Percentiles rank a stretch among this genome's conserved stretches.
These are phyloP conservation scores for Melaleuca quinquenervia DNA, from an alignment of 345 rosid species.

Conservation along the genomic window DNA sequence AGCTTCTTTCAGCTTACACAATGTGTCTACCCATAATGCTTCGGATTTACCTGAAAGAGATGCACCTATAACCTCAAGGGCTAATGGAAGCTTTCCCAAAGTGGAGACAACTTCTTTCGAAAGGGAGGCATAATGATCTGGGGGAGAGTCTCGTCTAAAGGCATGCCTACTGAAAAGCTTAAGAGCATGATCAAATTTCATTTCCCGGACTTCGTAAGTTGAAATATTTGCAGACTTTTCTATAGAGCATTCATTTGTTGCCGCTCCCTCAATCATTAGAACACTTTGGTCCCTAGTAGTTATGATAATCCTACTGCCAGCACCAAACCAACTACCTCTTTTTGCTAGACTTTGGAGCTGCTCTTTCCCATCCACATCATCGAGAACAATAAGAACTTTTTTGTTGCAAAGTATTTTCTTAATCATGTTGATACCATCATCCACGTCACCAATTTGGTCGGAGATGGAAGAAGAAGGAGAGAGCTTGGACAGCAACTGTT, in stretches of 20 bases:
- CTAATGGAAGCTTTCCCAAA: not conserved
- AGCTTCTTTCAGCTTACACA: not conserved
- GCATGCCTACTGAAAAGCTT: too few relatives aligned
- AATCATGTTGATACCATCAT: accelerated
- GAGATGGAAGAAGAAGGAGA: too few relatives aligned
- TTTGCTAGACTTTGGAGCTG: not conserved
- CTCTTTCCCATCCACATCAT: accelerated
- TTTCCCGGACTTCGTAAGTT: too few relatives aligned
- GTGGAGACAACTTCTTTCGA: accelerated
- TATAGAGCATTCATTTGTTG: too few relatives aligned
- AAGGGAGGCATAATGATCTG: not conserved
- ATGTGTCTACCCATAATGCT: accelerated
- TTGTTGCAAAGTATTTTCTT: accelerated
- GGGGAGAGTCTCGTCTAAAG: too few relatives aligned
- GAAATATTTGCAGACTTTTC: too few relatives aligned
- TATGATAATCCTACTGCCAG: not conserved
- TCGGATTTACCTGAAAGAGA: accelerated
- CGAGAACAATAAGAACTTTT: not conserved
- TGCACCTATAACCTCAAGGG: not conserved
- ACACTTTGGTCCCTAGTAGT: not conserved
- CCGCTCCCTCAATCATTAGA: too few relatives aligned
- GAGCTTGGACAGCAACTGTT: too few relatives aligned
- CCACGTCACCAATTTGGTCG: accelerated
- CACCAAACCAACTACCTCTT: not conserved
- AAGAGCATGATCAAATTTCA: too few relatives aligned